Evolutionary conservation across 495 filamentous ascomycete species (phyloP).

Genomic region (Corynascus novoguineensis): DNA sequence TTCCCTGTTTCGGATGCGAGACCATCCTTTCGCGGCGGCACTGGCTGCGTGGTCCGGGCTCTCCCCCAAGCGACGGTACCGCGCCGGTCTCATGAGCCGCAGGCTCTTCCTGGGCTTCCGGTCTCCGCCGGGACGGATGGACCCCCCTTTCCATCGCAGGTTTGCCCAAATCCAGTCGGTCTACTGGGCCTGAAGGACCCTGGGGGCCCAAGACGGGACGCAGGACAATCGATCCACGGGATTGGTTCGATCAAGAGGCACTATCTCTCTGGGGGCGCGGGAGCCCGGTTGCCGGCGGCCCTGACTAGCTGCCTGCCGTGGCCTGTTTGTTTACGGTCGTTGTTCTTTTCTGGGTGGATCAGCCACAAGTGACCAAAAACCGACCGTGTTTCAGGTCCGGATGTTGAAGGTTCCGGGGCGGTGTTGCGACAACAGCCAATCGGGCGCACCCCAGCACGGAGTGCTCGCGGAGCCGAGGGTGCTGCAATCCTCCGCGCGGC

Average conservation of each 20-base stretch:
- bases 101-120: constrained; percentile 3
- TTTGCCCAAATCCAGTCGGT: background rate
- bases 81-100: constrained; percentile 3
- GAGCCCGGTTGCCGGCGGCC: background rate
- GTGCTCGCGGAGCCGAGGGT: background rate
- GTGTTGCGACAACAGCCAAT: background rate
- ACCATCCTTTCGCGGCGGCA: constrained; percentile 11
- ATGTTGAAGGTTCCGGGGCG: constrained; percentile 3
- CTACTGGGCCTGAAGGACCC: background rate
- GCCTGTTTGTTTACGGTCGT: background rate
- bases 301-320: background rate
- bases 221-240: background rate
- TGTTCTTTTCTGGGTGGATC: background rate
- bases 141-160: constrained; percentile 6
- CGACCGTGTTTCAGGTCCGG: constrained; percentile 6
- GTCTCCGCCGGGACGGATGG: background rate
- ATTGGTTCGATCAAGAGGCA: background rate
- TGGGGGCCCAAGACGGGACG: background rate
- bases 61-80: background rate
- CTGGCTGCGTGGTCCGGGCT: constrained; percentile 17
- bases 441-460: background rate
- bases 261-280: background rate
- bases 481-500: background rate
- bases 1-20: constrained; percentile 26
- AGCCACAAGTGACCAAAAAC: background rate